Conservation (phyloP, 306 rosid genomes). For the Fragaria vesca region DNA sequence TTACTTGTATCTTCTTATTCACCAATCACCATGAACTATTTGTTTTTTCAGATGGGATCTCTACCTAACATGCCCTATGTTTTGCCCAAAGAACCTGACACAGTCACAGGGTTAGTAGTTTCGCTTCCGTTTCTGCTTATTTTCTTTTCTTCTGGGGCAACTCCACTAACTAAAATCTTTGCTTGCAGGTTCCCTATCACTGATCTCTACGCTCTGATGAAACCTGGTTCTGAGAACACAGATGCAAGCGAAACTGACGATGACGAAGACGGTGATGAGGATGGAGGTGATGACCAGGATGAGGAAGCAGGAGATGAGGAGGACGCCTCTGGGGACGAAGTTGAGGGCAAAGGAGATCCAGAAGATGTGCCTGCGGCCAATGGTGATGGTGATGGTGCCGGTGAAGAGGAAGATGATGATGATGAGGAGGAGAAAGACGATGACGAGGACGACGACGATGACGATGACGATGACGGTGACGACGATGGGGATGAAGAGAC, state of each 20-base stretch:
- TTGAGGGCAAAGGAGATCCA: slow-evolving; percentile 45
- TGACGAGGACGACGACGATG: not conserved
- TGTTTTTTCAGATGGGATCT: slow-evolving; percentile 28
- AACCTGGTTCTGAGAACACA: slow-evolving; percentile 43
- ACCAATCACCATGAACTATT: slow-evolving; percentile 2
- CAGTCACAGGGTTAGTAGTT: slow-evolving; percentile 22
- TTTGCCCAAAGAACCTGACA: slow-evolving; percentile 19
- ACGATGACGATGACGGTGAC: not conserved
- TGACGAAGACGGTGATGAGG: slow-evolving; percentile 40
- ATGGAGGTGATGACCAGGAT: slow-evolving; percentile 31
- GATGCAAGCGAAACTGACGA: slow-evolving; percentile 54
- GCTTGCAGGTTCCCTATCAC: slow-evolving; percentile 50
- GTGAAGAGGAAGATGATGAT: slow-evolving; percentile 46
- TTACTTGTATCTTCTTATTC: not conserved
- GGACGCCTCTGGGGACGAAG: slow-evolving; percentile 49
- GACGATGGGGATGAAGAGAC: slow-evolving; percentile 37
- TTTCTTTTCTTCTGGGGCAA: not conserved
- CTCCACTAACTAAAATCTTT: not conserved
- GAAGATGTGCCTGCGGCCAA: slow-evolving; percentile 53
- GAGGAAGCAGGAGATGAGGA: slow-evolving; percentile 48
- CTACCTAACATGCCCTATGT: slow-evolving; percentile 1
- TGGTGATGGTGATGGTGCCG: slow-evolving; percentile 61
- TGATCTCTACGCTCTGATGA: slow-evolving; percentile 30
- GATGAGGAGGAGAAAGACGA: slow-evolving; percentile 33
- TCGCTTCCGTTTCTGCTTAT: not conserved